Evolutionary conservation across 306 rosid genomes (phyloP), one percentile per base, ranked within the genome.

Genomic region (Begonia peltatifolia): DNA sequence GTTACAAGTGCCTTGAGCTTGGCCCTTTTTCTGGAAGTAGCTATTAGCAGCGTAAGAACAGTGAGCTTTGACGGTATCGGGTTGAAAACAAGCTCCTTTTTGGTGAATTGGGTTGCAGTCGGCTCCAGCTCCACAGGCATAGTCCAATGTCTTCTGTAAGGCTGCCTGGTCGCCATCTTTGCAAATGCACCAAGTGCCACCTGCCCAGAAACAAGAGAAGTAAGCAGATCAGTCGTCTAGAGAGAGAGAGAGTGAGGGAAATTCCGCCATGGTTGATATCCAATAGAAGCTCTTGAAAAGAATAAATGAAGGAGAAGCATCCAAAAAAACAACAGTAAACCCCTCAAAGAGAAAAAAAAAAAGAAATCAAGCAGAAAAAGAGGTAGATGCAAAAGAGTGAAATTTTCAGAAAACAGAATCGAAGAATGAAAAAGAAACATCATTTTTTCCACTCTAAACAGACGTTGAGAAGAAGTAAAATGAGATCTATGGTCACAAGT

Each of bases 81-180:
- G 96, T 23, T 74, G 51, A 62, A 49, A 87, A 64, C 96, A 87
- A n/a, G 57, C 66, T 0, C 68, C 94, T 4, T 47, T 60, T 60
- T 41, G 62, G 46, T 69, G 80, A 35, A 80, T 55, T 10, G 94
- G 73, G 79, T 54, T 67, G 41, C 96, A 87, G 59, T 87, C 96
- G 54, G 90, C 96, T 6, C 96, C 96, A 25, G 89, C 84, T 62
- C 96, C 96, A 68, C 96, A 87, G 8, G 96, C 96, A 53, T 74
- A 87, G 73, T 87, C 96, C 50, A 87, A 18, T 0, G 96, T 63
- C 57, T 76, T 87, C 62, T 87, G 96, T 6, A 83, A 67, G 9
- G 57, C 20, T 3, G 69, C 2, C 12, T 80, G 89, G 12, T 75
- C 0, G 25, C 87, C 96, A 5, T 65, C 80, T 56, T 80, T 87